These are phyloP conservation scores for Sphagnum contortum DNA, from an alignment of 225 moss, liverwort and hornwort genomes.

Conservation along the genomic window DNA sequence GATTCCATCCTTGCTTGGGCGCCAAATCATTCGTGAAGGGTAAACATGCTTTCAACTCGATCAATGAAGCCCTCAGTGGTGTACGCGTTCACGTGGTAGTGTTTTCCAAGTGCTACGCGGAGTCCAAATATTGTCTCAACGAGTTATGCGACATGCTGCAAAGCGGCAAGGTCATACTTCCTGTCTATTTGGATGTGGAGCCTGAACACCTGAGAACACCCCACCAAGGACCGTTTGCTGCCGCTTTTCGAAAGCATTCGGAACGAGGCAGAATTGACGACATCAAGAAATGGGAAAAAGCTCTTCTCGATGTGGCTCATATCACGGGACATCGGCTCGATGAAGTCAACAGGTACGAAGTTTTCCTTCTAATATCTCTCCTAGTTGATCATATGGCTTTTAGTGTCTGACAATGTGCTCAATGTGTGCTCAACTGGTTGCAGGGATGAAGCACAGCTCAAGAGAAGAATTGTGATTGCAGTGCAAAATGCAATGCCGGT, in stretches of 20 bases:
- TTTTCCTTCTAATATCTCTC: too few relatives aligned
- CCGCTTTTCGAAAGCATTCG: conserved; percentile 6
- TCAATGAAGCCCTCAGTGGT: conserved; percentile 16
- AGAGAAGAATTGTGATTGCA: conserved; percentile 4
- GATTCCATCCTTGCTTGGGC: conserved; percentile 21
- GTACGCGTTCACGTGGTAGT: conserved; percentile 18
- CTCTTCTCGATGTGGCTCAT: conserved; percentile 15
- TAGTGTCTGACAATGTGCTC: too few relatives aligned
- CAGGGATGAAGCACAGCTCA: conserved; percentile 4
- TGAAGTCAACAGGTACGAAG: not conserved
- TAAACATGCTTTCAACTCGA: conserved; percentile 10
- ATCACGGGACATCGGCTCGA: conserved; percentile 5
- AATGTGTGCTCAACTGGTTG: not conserved
- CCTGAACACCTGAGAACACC: conserved; percentile 15
- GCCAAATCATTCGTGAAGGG: conserved; percentile 14
- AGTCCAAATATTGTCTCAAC: conserved; percentile 27
- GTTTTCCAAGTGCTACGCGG: conserved; percentile 16
- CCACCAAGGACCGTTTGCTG: conserved; percentile 9
- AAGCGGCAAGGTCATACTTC: conserved; percentile 18
- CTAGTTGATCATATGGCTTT: too few relatives aligned
- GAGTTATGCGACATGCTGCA: conserved; percentile 15
- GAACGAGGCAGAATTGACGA: not conserved
- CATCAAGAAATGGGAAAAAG: conserved; percentile 9
- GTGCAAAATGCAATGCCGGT: conserved; percentile 1
- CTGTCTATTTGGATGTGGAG: conserved; percentile 19